These are phyloP conservation scores for Trametes hirsuta DNA, from an alignment of 1,284 basidiomycete species.

Conservation along the genomic window DNA sequence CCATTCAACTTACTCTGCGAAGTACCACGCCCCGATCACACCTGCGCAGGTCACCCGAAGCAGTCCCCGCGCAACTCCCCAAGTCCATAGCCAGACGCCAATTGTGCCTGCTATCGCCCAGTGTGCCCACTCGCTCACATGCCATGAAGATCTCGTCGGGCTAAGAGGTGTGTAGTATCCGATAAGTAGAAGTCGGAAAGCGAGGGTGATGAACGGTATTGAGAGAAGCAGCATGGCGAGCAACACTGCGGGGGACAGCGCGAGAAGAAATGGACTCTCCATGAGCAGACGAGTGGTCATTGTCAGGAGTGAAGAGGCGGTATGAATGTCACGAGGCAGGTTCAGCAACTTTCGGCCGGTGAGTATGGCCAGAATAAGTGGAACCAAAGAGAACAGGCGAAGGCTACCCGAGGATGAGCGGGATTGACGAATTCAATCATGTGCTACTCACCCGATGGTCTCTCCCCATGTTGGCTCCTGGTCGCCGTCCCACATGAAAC, in stretches of 20 bases:
- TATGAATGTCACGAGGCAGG: constrained; percentile 67
- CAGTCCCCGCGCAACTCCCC: constrained; percentile 85
- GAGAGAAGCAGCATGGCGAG: constrained; percentile 72
- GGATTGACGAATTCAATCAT: neutral
- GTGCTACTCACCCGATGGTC: constrained; percentile 71
- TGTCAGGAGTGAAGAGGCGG: constrained; percentile 78
- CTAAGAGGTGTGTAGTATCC: constrained; percentile 55
- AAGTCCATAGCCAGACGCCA: constrained; percentile 87
- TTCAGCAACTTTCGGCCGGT: constrained; percentile 75
- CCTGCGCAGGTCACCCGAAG: constrained; percentile 80
- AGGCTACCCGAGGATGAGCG: constrained; percentile 44
- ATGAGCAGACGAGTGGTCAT: constrained; percentile 81
- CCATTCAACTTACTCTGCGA: constrained; percentile 67
- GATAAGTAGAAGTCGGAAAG: constrained; percentile 80
- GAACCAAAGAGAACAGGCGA: constrained; percentile 78
- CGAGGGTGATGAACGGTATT: constrained; percentile 84
- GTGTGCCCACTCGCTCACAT: constrained; percentile 79
- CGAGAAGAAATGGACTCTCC: constrained; percentile 79
- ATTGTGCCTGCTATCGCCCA: constrained; percentile 78
- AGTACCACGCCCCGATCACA: constrained; percentile 93
- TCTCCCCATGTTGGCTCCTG: constrained; percentile 77
- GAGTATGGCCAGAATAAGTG: constrained; percentile 69
- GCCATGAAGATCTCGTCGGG: constrained; percentile 61
- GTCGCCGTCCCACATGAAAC: constrained; percentile 82
- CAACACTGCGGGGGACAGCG: constrained; percentile 80